Evolutionary conservation across 2,329 filamentous ascomycete species (phyloP), one percentile per base, ranked within the genome.

Genomic region (Penicillium concentricum): DNA sequence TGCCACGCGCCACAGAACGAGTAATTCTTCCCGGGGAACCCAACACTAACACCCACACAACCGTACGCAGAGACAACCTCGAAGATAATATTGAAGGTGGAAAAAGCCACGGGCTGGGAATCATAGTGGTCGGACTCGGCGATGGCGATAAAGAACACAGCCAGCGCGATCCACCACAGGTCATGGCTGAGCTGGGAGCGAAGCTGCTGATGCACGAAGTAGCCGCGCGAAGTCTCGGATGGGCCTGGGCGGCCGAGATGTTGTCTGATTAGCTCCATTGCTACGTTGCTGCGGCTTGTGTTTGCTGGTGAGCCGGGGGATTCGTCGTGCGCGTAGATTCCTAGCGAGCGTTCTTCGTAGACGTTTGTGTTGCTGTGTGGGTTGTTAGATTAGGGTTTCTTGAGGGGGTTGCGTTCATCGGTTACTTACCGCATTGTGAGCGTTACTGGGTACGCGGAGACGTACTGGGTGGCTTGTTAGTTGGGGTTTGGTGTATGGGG

Each of bases 301-400:
- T 58, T 59, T 18, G 62, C 55, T 22, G 60, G 58, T 7, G 61
- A 61, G 13, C 65, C 60, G 20, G 58, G 46, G 6, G 55, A 47
- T 39, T 67, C 58, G 43, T 78, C 73, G 12, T 73, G 66, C 37
- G 72, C 70, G 54, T 72, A 74, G 26, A 74, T 72, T 0, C 86
- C 86, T 2, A 90, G 76, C 0, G 84, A 86, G 7, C 85, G 79
- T 65, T 90, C 87, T 68, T 90, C 87, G 67, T 90, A 90, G 30
- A 88, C 84, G 66, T 90, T 90, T 38, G 86, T 87, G 67, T 87
- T 84, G 28, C 87, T 82, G 24, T 26, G 32, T 5, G 9, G 4
- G 20, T 35, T 41, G 41, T 61, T 44, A 62, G 60, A 22, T 41
- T 20, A 28, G 12, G 6, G n/a, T 16, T 38, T 16, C 9, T 30